Evolutionary conservation across 2,329 filamentous ascomycete genomes (phyloP), one percentile per base, ranked within the genome.

Genomic region (Plenodomus lindquistii): DNA sequence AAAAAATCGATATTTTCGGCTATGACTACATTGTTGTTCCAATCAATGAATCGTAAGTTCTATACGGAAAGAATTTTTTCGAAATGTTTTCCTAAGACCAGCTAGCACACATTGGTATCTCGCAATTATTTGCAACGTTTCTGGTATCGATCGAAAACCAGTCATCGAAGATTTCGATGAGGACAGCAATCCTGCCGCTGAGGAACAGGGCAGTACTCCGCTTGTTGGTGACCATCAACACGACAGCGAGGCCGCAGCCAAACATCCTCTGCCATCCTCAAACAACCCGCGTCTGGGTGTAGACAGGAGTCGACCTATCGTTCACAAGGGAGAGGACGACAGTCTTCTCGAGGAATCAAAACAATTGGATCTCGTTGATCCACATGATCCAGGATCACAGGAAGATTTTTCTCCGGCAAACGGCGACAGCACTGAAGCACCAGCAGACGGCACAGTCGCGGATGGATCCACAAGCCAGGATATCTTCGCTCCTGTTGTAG

Each of bases 21-120:
- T 91, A 89, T 60, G 90, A 96, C 66, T 97, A 92, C 69, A 85
- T 97, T 49, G 81, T 97, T 10, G 88, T 99, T 6, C 94, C 94
- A 0, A 90, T 99, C 69, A 95, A 96, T 62, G 89, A 97, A 66
- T 79, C 84, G 59, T 66, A 54, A 17, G 64, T 39, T 60, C 41
- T 18, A 16, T 18, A 6, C 9, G 3, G 2, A 6, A 9, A 5
- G 2, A 6, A 9, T 9, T 19, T 15, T 19, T 20, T 18, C 36
- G 2, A 4, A 31, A 15, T 8, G 27, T 19, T 10, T 3, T 22
- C 34, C 44, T 61, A 39, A 65, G 21, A 10, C 2, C 22, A n/a
- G 16, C 3, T 35, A 55, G 48, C 17, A 46, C 54, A 1, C 94
- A 99, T 71, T 99, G 95, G 94, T 97, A 94, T 72, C 77, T 97